Evolutionary conservation across 768 basidiomycete genomes (phyloP), one percentile per base, ranked within the genome.

Genomic region (Punctularia strigosozonata): DNA sequence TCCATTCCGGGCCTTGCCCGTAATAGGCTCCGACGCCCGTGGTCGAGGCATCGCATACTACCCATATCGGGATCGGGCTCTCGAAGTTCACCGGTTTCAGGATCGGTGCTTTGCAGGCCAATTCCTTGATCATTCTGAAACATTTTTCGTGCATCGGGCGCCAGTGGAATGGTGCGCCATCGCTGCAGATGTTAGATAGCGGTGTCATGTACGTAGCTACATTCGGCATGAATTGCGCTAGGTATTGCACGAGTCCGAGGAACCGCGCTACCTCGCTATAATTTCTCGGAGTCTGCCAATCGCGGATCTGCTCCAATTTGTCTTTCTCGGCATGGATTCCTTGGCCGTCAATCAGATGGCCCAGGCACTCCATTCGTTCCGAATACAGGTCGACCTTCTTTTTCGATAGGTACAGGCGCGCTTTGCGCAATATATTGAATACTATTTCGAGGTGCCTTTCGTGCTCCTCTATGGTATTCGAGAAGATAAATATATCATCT

Each of bases 401-500:
- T 4, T 31, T 26, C 28, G 59, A 59, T 0, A 67, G 46, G 41
- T 50, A 65, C 4, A 70, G 47, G 1, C 54, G 17, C 5, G 48
- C 33, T 14, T 53, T 31, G 1, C 53, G 30, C 0, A 70, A 46
- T 0, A 37, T 45, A 0, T 53, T 45, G 31, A 69, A 56, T 2
- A 67, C 53, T 1, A 52, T 25, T 1, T 40, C 25, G 0, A 70
- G 44, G 43, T 65, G 54, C 10, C 46, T 14, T 23, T 58, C 48
- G 36, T 70, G 66, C 1, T 66, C 66, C 17, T 59, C 57, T 3
- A 64, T 43, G 0, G 55, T 46, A 13, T 60, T 42, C 0, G 58
- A 61, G 42, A 44, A 68, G 0, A 68, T 49, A 31, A 69, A 61
- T 3, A 70, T 57, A 44, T 71, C 62, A 40, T 71, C 66, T 1